Conservation (phyloP, 495 filamentous ascomycete genomes). For the Penicillium chermesinum region DNA sequence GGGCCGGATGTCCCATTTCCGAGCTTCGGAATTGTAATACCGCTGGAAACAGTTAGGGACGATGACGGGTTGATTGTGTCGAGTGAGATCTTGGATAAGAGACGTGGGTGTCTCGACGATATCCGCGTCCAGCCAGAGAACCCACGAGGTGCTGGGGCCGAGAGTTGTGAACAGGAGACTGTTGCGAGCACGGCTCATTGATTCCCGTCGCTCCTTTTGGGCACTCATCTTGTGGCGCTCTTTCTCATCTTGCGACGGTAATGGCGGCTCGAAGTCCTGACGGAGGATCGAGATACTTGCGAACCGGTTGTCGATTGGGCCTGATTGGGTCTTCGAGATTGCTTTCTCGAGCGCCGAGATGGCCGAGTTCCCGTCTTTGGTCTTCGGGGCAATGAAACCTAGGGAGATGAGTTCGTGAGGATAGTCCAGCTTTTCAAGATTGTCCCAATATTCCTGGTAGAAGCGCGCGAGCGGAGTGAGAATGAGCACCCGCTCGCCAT, state of each 20-base stretch:
- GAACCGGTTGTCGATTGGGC: constrained; percentile 75
- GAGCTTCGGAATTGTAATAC: constrained; percentile 67
- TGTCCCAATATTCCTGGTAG: constrained; percentile 93
- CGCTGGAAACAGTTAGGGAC: constrained; percentile 95
- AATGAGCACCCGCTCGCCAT: constrained; percentile 82
- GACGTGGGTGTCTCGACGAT: constrained; percentile 81
- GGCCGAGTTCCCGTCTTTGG: constrained; percentile 78
- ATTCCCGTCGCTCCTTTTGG: constrained; percentile 78
- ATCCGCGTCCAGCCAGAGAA: constrained; percentile 92
- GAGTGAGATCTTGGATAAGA: constrained; percentile 88
- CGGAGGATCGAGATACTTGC: constrained; percentile 87
- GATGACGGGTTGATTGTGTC: constrained; percentile 79
- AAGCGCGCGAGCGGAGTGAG: constrained; percentile 90
- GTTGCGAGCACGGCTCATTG: constrained; percentile 91
- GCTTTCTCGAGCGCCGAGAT: constrained; percentile 76
- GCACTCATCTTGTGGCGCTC: constrained; percentile 86
- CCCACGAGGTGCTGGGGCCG: constrained; percentile 90
- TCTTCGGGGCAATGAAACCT: constrained; percentile 95
- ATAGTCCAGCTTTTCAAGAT: constrained; percentile 76
- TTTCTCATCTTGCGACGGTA: constrained; percentile 74
- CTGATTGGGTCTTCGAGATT: constrained; percentile 76
- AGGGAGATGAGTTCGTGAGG: constrained; percentile 91
- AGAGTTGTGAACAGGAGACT: constrained; percentile 95
- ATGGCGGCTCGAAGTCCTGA: constrained; percentile 86
- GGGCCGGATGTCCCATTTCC: constrained; percentile 65